A percentile compares a stretch with the other conserved stretches of the same genome.
These are phyloP conservation scores for Dentipellis fragilis DNA, from an alignment of 768 basidiomycete species.

Conservation along the genomic window DNA sequence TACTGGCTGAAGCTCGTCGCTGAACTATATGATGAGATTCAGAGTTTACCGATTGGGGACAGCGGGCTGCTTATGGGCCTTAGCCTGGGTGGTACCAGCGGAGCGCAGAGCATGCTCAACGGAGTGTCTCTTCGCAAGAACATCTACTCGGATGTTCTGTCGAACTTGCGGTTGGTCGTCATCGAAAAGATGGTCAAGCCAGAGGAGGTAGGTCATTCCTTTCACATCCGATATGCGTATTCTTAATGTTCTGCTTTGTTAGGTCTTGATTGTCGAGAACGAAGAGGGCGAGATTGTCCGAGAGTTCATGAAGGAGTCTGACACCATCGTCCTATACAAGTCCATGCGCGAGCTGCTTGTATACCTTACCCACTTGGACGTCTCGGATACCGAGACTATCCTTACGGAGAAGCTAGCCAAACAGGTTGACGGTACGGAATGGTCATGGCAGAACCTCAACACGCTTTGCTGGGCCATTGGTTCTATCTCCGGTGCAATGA, in stretches of 20 bases:
- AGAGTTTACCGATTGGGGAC: slow-evolving; percentile 81
- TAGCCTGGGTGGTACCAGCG: slow-evolving; percentile 62
- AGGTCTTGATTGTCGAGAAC: slow-evolving; percentile 98
- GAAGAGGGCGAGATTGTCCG: slow-evolving; percentile 99
- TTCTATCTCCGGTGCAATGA: slow-evolving; percentile 98
- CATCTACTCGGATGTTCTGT: slow-evolving; percentile 91
- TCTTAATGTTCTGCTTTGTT: background rate
- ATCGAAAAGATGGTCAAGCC: slow-evolving; percentile 99
- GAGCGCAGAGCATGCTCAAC: slow-evolving; percentile 57
- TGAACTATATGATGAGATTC: slow-evolving; percentile 95
- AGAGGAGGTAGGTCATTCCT: slow-evolving; percentile 64
- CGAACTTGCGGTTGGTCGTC: slow-evolving; percentile 88
- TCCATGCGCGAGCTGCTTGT: slow-evolving; percentile 96
- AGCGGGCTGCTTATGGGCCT: slow-evolving; percentile 83
- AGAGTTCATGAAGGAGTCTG: slow-evolving; percentile 97
- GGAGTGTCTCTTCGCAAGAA: slow-evolving; percentile 83
- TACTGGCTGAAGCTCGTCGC: slow-evolving; percentile 96
- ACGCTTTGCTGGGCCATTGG: slow-evolving; percentile 99
- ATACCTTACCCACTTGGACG: slow-evolving; percentile 95
- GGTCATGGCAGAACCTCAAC: slow-evolving; percentile 99
- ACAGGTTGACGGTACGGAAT: slow-evolving; percentile 95
- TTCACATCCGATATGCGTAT: background rate
- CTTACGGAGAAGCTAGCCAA: slow-evolving; percentile 94
- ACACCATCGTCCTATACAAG: slow-evolving; percentile 98
- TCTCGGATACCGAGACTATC: slow-evolving; percentile 92